Evolutionary conservation across 306 rosid species (phyloP), one percentile per base, ranked within the genome.

Genomic region (Luffa aegyptiaca): DNA sequence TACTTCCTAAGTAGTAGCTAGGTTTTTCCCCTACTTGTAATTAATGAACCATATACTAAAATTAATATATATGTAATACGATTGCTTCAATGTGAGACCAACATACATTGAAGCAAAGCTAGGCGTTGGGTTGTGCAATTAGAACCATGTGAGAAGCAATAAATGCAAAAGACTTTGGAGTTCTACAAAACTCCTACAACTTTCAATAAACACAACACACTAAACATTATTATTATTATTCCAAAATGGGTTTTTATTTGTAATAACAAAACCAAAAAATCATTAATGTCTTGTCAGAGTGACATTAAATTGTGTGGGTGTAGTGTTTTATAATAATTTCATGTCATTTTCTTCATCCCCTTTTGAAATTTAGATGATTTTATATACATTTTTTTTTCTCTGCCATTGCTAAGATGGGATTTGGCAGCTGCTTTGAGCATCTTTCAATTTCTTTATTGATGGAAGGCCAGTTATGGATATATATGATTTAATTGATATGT

Each of bases 281-380:
- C 55, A 77, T 81, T 89, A 81, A 88, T 85, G 83, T 72, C 76
- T 76, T 90, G 97, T 91, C 92, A 91, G 96, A 86, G 84, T 82
- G 86, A 84, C 88, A 88, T 88, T 87, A 87, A 89, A 86, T 59
- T 75, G 48, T 65, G 53, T 69, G 33, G 75, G 52, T 69, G 36
- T 70, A 41, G 33, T 51, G 70, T 63, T 63, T 35, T 63, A 63
- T 65, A 65, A 41, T 62, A 35, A 73, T 31, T 26, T 83, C 71
- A 82, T 80, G 82, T 68, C 76, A 79, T 49, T 59, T 82, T 39
- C 17, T 72, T 55, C 35, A 42, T 77, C 6, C 45, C 68, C 33
- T 58, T 17, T 42, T 61, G 57, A 63, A 1, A 41, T 26, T 20
- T 45, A 45, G 51, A 10, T 21, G 21, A 21, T 20, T 71, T 20